These are phyloP conservation scores for Histomonas meleagridis DNA, from an alignment of 208 protist genomes.

Conservation along the genomic window DNA sequence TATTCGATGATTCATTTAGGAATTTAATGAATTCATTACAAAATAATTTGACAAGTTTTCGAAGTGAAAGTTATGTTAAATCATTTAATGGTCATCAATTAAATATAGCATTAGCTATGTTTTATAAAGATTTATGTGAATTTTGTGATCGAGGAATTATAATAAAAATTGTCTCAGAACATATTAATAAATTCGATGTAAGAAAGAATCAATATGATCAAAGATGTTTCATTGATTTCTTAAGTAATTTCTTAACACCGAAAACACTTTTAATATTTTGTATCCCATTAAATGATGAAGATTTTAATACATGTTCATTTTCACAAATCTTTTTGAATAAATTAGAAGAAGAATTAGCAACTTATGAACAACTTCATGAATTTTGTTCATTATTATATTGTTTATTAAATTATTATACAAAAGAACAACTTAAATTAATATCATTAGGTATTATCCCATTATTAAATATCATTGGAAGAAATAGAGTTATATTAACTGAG, in stretches of 20 bases:
- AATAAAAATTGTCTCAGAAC: background rate
- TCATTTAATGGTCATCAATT: background rate
- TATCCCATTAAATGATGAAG: background rate
- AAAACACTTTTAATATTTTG: background rate
- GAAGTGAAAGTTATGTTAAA: background rate
- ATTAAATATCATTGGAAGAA: background rate
- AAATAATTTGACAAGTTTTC: background rate
- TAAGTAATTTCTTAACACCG: background rate
- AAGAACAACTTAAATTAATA: background rate
- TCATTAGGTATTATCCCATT: background rate
- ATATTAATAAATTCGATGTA: background rate
- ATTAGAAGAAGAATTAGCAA: background rate
- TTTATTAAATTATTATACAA: background rate
- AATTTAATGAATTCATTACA: background rate
- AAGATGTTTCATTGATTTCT: background rate
- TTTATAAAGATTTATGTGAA: conserved; percentile 5
- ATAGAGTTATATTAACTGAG: background rate
- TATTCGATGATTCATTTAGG: background rate
- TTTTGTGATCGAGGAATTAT: background rate
- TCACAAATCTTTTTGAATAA: background rate
- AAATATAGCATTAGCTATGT: background rate
- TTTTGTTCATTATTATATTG: background rate
- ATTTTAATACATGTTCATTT: background rate
- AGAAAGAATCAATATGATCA: background rate
- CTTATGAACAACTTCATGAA: background rate